Evolutionary conservation across 164 flowering plant species (phyloP), one percentile per base, ranked within the genome.

Genomic region (Akebia trifoliata): DNA sequence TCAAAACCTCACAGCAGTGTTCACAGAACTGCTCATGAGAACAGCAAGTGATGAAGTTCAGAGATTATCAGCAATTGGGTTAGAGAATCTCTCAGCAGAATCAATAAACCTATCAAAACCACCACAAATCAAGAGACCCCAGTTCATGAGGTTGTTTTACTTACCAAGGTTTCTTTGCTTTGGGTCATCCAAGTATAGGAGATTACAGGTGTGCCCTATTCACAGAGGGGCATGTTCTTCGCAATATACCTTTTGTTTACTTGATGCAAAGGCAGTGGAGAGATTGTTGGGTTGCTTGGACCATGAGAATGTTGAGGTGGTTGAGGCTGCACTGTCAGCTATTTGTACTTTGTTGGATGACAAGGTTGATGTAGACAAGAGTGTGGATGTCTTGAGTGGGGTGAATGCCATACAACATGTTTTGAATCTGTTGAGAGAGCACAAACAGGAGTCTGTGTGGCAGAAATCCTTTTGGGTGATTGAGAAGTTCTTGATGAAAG

Each of bases 181-280:
- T 14, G 34, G 62, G 10, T 67, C 78, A 68, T 59, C 76, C 35
- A 71, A 65, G 59, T 55, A 35, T 48, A 56, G 34, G 64, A 60
- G 60, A 38, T n/a, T 66, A 56, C 67, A 65, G 34, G 37, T 71
- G 6, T 87, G 92, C 69, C 83, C 85, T 43, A 65, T 83, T 57
- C 96, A 87, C 58, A 66, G 75, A 64, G 96, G 96, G 17, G 71
- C 62, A 39, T 85, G 96, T 70, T 85, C 96, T 54, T 66, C 87
- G 48, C 72, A 77, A 44, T 71, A 72, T 43, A 83, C 92, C 8
- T 87, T 87, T 61, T 87, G 96, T 50, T 67, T 87, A 64, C 49
- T 85, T 8, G 84, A 83, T 4, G 81, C 87, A 36, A 78, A 70
- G 44, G 90, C 90, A 28, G 73, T 83, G 8, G 84, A 85, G 69